These are phyloP conservation scores for Saccharomyces hybrid DNA, from an alignment of 1,139 yeast species.

Conservation along the genomic window DNA sequence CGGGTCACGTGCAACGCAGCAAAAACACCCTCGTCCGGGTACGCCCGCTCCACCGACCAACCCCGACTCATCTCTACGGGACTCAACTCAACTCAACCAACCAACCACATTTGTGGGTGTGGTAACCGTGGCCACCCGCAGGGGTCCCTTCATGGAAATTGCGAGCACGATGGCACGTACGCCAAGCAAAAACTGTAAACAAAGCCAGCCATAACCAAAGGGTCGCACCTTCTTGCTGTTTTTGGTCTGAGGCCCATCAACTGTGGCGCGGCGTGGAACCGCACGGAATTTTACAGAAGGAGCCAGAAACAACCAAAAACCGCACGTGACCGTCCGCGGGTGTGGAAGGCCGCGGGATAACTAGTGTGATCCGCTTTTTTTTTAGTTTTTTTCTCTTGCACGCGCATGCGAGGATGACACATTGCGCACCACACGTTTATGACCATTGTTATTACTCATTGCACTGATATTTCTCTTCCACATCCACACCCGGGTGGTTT, in stretches of 20 bases:
- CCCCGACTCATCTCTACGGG: no score
- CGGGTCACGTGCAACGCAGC: not conserved
- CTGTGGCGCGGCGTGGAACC: not conserved
- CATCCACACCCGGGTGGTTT: constrained; percentile 1
- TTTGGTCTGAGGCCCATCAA: not conserved
- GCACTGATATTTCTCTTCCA: not conserved
- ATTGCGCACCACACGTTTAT: not conserved
- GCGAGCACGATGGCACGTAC: not conserved
- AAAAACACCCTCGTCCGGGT: not conserved
- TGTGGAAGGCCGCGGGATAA: not conserved
- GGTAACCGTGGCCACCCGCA: not conserved
- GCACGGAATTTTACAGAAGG: not conserved
- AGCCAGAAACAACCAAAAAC: no score
- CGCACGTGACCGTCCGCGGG: not conserved
- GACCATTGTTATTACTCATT: constrained; percentile 1
- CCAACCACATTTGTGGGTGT: not conserved
- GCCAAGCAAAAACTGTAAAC: not conserved
- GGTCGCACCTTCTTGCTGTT: not conserved
- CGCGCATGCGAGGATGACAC: not conserved
- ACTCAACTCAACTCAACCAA: not conserved
- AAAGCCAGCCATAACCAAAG: not conserved
- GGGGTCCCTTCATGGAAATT: no score
- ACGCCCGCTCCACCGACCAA: not conserved
- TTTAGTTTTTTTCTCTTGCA: not conserved
- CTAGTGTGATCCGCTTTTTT: not conserved